These are phyloP conservation scores for Pseudovirgaria hyperparasitica DNA, from an alignment of 2,329 filamentous ascomycete genomes.

Conservation along the genomic window DNA sequence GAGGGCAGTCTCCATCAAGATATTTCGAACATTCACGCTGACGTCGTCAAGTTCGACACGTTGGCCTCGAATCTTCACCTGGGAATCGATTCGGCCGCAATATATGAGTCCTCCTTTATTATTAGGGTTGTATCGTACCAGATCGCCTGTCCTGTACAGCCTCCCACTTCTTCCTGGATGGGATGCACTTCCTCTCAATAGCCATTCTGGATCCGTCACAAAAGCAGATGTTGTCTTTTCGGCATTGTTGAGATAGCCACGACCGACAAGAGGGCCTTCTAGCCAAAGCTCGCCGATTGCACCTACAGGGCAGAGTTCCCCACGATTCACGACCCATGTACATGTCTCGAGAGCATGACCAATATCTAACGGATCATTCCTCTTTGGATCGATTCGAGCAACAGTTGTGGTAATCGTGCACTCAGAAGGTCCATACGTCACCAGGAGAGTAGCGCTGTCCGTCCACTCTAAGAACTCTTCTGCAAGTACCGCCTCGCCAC, in stretches of 20 bases:
- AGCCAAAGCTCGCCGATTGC: slow-evolving; percentile 3
- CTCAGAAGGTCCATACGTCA: too few species aligned
- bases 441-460: too few species aligned
- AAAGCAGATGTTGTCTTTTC: slow-evolving; percentile 3
- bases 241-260: slow-evolving; percentile 4
- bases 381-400: too few species aligned
- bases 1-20: too few species aligned
- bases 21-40: too few species aligned
- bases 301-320: slow-evolving; percentile 2
- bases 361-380: slow-evolving; percentile 1
- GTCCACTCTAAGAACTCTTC: too few species aligned
- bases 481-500: too few species aligned
- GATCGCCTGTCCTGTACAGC: background rate
- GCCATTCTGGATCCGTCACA: slow-evolving; percentile 3
- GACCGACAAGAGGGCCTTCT: slow-evolving; percentile 3
- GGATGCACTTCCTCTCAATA: too few species aligned
- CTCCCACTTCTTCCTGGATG: too few species aligned
- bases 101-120: too few species aligned
- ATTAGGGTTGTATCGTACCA: background rate
- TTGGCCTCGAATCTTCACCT: background rate
- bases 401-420: too few species aligned
- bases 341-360: background rate
- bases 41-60: background rate
- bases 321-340: slow-evolving; percentile 3
- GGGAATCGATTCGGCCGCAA: background rate